Evolutionary conservation across 2,329 filamentous ascomycete species (phyloP).

Genomic region (Aspergillus pseudoterreus): DNA sequence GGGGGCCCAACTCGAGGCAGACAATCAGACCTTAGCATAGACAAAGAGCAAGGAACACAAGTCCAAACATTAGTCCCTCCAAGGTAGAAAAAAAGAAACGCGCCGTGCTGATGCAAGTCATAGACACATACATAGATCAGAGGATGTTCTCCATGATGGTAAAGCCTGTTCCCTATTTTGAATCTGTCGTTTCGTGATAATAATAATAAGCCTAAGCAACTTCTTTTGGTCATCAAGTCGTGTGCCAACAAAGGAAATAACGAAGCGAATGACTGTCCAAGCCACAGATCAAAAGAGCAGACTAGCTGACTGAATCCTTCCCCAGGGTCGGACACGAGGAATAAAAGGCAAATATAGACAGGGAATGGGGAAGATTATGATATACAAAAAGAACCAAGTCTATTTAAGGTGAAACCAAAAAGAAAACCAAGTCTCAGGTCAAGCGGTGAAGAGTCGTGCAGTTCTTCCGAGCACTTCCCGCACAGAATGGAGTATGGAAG

Average conservation of each 20-base stretch:
- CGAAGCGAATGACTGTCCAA: no score
- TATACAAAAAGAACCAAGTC: slow-evolving; percentile 11
- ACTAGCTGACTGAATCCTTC: no score
- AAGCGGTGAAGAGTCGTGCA: slow-evolving; percentile 29
- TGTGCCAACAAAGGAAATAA: background rate
- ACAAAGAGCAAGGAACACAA: slow-evolving; percentile 4
- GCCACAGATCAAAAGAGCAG: no score
- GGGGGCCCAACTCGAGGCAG: background rate
- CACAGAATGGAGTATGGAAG: slow-evolving; percentile 8
- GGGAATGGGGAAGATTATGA: slow-evolving; percentile 2
- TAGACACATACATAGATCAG: background rate
- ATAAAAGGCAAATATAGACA: background rate
- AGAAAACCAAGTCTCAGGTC: slow-evolving; percentile 7
- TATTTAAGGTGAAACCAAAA: slow-evolving; percentile 5
- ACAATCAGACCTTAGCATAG: background rate
- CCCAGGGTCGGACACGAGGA: no score
- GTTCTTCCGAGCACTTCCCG: slow-evolving; percentile 9
- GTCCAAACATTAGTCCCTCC: background rate
- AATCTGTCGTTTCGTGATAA: background rate
- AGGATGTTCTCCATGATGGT: background rate
- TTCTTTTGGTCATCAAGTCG: background rate
- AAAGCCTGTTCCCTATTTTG: background rate
- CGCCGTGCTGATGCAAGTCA: background rate
- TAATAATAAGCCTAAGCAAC: background rate
- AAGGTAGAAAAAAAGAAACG: slow-evolving; percentile 14